Evolutionary conservation across 1,139 yeast genomes (phyloP).

Genomic region (Debaryomyces robertsiae): DNA sequence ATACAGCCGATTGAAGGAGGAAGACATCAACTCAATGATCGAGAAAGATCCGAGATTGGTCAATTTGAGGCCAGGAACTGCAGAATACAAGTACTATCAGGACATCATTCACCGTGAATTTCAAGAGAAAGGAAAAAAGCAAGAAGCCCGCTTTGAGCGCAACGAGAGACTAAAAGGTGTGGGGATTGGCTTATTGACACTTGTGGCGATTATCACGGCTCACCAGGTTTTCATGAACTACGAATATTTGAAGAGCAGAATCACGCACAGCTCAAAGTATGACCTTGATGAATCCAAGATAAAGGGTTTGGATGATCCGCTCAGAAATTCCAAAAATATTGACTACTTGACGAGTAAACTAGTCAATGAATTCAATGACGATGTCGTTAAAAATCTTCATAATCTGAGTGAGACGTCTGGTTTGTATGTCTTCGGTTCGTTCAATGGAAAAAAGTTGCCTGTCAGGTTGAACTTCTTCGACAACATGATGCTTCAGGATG

Average conservation of each 20-base stretch:
- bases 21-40: constrained; percentile 27
- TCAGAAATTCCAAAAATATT: constrained; percentile 29
- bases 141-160: constrained; percentile 28
- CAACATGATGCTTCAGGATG: constrained; percentile 56
- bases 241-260: constrained; percentile 33
- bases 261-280: constrained; percentile 31
- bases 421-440: constrained; percentile 42
- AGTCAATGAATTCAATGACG: constrained; percentile 35
- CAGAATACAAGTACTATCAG: constrained; percentile 42
- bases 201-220: constrained; percentile 36
- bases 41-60: constrained; percentile 39
- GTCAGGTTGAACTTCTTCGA: constrained; percentile 66
- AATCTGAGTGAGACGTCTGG: constrained; percentile 34
- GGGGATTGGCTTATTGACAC: constrained; percentile 29
- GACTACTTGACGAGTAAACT: constrained; percentile 29
- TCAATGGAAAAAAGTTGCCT: constrained; percentile 51
- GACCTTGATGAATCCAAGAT: constrained; percentile 33
- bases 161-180: constrained; percentile 39
- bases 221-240: constrained; percentile 49
- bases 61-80: constrained; percentile 33
- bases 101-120: constrained; percentile 33
- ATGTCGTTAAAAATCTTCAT: constrained; percentile 24
- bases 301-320: constrained; percentile 29
- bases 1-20: constrained; percentile 16
- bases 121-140: constrained; percentile 23